Percentiles rank a stretch among this genome's conserved stretches.
Evolutionary conservation across 345 rosid genomes (phyloP).

Genomic region (Syzygium aromaticum): DNA sequence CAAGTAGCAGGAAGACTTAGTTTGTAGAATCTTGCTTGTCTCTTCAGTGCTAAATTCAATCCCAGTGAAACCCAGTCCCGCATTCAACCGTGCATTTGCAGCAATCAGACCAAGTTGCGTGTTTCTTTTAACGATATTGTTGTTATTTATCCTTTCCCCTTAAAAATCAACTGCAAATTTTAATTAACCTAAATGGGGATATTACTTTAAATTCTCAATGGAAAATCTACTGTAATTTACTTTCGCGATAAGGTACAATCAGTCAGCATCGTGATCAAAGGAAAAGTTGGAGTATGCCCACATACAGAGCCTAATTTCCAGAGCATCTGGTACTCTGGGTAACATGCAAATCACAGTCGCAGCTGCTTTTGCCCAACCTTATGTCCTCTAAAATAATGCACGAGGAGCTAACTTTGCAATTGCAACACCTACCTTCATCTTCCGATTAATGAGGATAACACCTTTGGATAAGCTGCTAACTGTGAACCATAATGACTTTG

Average conservation of each 20-base stretch:
- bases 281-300: background rate
- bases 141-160: background rate
- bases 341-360: background rate
- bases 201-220: background rate
- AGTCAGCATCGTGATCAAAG: background rate
- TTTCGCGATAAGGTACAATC: background rate
- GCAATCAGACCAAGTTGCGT: background rate
- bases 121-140: background rate
- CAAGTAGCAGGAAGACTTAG: background rate
- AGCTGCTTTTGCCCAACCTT: background rate
- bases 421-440: background rate
- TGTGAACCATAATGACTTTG: conserved; percentile 18
- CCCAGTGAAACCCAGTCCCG: background rate
- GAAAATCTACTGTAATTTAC: background rate
- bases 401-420: background rate
- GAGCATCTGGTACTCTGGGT: background rate
- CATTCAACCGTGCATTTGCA: background rate
- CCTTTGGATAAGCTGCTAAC: conserved; percentile 21
- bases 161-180: background rate
- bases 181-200: background rate
- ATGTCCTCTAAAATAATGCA: background rate
- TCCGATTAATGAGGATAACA: conserved; percentile 22
- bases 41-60: background rate
- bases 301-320: background rate
- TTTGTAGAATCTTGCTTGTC: background rate